These are phyloP conservation scores for Pythium folliculosum DNA, from an alignment of 352 stramenopile species.

Conservation along the genomic window DNA sequence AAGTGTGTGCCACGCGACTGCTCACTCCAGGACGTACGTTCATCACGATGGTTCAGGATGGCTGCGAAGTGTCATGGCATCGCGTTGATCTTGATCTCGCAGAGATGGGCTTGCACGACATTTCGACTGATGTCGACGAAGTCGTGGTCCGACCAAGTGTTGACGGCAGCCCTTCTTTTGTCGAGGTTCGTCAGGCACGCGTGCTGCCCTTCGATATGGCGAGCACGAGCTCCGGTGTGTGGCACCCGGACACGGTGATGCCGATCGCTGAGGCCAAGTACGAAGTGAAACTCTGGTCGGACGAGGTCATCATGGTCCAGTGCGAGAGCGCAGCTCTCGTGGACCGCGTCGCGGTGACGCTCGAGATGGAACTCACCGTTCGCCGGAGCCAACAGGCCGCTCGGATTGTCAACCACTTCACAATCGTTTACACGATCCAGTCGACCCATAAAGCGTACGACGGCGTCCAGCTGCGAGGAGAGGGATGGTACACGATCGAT, in stretches of 20 bases:
- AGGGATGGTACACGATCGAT: conserved; percentile 3
- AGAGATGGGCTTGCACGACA: neutral
- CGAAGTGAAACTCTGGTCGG: conserved; percentile 1
- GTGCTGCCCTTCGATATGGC: conserved; percentile 3
- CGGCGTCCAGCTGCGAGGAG: neutral
- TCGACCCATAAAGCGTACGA: conserved; percentile 1
- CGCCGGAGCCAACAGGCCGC: neutral
- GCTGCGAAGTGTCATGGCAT: neutral
- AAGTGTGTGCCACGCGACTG: neutral
- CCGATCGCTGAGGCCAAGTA: neutral
- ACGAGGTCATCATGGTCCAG: neutral
- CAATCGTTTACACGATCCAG: neutral
- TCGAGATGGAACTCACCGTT: neutral
- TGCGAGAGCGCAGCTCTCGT: neutral
- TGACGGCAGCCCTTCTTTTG: neutral
- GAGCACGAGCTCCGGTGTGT: neutral
- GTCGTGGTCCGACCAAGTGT: no score
- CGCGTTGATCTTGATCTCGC: neutral
- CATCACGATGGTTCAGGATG: neutral
- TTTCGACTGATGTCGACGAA: no score
- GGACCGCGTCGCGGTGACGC: neutral
- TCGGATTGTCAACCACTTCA: neutral
- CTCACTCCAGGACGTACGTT: neutral
- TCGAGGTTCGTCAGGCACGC: conserved; percentile 3
- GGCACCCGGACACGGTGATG: neutral